A percentile compares a stretch with the other conserved stretches of the same genome.
Conservation (phyloP, 2,329 filamentous ascomycete genomes). For the Fusarium papillatum region DNA sequence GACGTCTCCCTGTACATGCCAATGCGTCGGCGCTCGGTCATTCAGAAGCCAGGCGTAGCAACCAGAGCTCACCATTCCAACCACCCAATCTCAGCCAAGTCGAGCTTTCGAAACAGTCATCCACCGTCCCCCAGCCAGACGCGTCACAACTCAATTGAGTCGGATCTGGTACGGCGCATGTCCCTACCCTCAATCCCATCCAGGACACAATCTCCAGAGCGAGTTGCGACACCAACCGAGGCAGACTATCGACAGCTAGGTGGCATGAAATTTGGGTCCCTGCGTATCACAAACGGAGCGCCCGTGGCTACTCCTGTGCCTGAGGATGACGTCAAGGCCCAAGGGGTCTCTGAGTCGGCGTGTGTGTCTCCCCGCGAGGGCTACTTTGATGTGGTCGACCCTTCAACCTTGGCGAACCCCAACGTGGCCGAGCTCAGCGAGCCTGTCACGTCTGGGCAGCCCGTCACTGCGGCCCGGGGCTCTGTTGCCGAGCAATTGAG, state of each 20-base stretch:
- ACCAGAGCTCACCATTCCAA: slow-evolving; percentile 53
- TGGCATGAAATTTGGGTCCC: slow-evolving; percentile 72
- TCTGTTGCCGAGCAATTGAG: slow-evolving; percentile 19
- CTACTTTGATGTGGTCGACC: slow-evolving; percentile 22
- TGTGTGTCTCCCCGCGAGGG: slow-evolving; percentile 4
- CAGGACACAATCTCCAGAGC: slow-evolving; percentile 34
- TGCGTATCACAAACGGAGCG: slow-evolving; percentile 73
- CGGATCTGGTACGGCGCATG: slow-evolving; percentile 47
- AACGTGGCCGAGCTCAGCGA: slow-evolving; percentile 7
- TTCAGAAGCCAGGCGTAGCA: slow-evolving; percentile 64
- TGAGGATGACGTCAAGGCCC: slow-evolving; percentile 30
- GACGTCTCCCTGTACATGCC: slow-evolving; percentile 63
- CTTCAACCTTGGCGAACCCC: slow-evolving; percentile 6
- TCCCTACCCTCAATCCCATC: slow-evolving; percentile 49
- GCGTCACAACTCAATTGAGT: slow-evolving; percentile 55
- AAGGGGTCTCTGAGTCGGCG: slow-evolving; percentile 17
- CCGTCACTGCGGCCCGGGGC: slow-evolving; percentile 4
- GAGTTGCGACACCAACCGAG: slow-evolving; percentile 60
- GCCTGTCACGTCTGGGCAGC: slow-evolving; percentile 4
- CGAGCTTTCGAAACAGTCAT: slow-evolving; percentile 54
- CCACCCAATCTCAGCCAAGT: slow-evolving; percentile 41
- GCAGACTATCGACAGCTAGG: slow-evolving; percentile 72
- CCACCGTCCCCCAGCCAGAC: slow-evolving; percentile 54
- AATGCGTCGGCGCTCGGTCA: slow-evolving; percentile 61
- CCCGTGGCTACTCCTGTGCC: slow-evolving; percentile 60